phyloP scores from a whole-genome alignment of 257 asterid genomes.

The Solanum neorickii region DNA sequence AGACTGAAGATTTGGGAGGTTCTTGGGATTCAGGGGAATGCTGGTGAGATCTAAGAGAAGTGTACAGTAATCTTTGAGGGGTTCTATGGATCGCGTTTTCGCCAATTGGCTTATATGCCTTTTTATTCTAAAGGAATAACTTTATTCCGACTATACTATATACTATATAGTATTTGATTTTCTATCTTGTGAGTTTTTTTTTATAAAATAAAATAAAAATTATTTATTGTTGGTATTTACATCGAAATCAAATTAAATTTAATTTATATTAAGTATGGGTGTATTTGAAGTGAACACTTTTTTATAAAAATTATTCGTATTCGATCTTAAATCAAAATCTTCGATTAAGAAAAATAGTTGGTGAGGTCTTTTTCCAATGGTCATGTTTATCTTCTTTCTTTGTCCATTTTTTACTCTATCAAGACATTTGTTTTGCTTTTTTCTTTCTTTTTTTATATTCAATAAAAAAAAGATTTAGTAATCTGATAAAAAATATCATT shows the following conservation, averaged over 20 bases:
- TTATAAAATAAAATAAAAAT: too few species aligned
- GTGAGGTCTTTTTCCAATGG: background rate
- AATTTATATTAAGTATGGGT: background rate
- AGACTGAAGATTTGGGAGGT: background rate
- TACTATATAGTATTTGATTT: background rate
- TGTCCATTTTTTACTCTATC: background rate
- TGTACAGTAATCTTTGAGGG: background rate
- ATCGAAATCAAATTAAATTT: too few species aligned
- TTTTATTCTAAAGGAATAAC: background rate
- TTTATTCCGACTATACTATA: background rate
- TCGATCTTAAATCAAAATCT: fast-evolving
- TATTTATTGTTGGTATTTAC: fast-evolving
- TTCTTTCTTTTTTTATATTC: background rate
- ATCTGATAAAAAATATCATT: background rate
- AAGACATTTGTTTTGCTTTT: background rate
- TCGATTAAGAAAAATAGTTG: too few species aligned
- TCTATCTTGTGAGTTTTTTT: background rate
- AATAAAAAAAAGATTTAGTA: background rate
- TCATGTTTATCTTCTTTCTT: background rate
- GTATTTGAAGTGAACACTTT: fast-evolving
- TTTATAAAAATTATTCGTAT: too few species aligned
- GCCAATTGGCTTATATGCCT: background rate
- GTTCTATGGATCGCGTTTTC: background rate
- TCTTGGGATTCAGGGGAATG: background rate
- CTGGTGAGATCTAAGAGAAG: background rate